A percentile compares a stretch with the other conserved stretches of the same genome.
phyloP scores from a whole-genome alignment of 805 yeast genomes.

The Yamadazyma olivae region DNA sequence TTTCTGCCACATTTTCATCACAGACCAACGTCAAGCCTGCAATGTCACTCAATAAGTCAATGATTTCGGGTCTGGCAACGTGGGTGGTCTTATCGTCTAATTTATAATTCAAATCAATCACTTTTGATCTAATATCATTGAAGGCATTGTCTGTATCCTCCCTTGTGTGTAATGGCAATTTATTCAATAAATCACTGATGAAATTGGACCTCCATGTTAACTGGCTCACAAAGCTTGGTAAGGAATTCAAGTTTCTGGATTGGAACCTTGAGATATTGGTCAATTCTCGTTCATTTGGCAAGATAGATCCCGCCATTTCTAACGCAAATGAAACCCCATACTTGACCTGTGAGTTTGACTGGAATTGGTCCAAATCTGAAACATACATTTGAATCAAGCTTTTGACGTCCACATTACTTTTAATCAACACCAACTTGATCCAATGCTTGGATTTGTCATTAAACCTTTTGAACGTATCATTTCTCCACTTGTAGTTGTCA shows the following conservation, averaged over 20 bases:
- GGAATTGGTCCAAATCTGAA: constrained; percentile 37
- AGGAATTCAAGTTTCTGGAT: constrained; percentile 47
- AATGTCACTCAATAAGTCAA: constrained; percentile 43
- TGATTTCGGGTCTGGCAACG: constrained; percentile 25
- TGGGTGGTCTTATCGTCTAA: constrained; percentile 9
- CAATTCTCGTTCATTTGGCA: constrained; percentile 65
- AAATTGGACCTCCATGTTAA: constrained; percentile 64
- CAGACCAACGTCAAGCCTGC: constrained; percentile 36
- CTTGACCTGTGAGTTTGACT: constrained; percentile 38
- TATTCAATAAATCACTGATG: constrained; percentile 29
- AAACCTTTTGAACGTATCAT: constrained; percentile 58
- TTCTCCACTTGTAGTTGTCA: constrained; percentile 76
- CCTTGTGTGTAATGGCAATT: constrained; percentile 23
- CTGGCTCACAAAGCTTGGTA: constrained; percentile 73
- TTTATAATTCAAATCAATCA: constrained; percentile 13
- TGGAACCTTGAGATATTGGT: constrained; percentile 42
- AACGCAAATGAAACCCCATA: constrained; percentile 89
- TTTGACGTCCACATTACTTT: constrained; percentile 71
- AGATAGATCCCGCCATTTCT: constrained; percentile 75
- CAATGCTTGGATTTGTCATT: constrained; percentile 61
- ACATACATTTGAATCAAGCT: constrained; percentile 77
- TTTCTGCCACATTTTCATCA: constrained; percentile 41
- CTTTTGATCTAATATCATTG: constrained; percentile 24
- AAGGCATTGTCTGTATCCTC: constrained; percentile 27
- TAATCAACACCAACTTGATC: constrained; percentile 56